Base-by-base conservation (phyloP, 2,329 filamentous ascomycete genomes). In the Byssoonygena ceratinophila region DNA sequence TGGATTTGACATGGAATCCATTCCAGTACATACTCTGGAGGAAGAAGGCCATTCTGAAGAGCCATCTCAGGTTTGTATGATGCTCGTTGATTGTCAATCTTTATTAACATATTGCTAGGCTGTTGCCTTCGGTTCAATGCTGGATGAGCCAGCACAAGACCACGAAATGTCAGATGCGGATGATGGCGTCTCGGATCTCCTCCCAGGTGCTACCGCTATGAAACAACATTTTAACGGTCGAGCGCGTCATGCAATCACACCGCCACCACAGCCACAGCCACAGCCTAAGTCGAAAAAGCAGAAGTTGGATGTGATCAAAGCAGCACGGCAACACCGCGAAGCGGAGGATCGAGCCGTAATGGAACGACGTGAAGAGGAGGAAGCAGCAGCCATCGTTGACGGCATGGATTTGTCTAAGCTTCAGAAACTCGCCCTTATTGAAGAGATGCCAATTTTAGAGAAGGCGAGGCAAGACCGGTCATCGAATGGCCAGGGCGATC, bases 141-240 rank as follows among this genome's bases (percentile, higher is more conserved):
- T 55, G 3, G 57, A 59, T 18, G 63, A 66, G 36, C 58, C 61
- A 41, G 60, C 54, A 29, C 68, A 65, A 18, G 60, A 61, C 20
- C 56, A 61, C 2, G 56, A 58, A 29, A 58, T 59, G 22, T 62
- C 14, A 55, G 67, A 68, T 31, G 66, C 69, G 32, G 70, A 79
- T 51, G 78, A 84, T 41, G 68, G 85, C 7, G 79, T 91, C 65
- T 82, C 88, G 12, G 75, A 78, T 20, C 78, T 95, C 52, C 81
- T 90, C 1, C 86, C 89, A 0, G 87, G 83, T 0, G 82, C 86
- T 2, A 81, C 84, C 25, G 82, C 82, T 4, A 79, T 89, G 63
- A 97, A 94, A 66, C 81, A 83, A n/a, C 82, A 85, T 20, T 82
- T 84, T 23, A 74, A 87, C 18, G 82, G 80, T 55, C 76, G 76